Percentiles rank a stretch among this genome's conserved stretches.
Evolutionary conservation across 2,329 filamentous ascomycete species (phyloP).

Genomic region (Cytospora schulzeri): DNA sequence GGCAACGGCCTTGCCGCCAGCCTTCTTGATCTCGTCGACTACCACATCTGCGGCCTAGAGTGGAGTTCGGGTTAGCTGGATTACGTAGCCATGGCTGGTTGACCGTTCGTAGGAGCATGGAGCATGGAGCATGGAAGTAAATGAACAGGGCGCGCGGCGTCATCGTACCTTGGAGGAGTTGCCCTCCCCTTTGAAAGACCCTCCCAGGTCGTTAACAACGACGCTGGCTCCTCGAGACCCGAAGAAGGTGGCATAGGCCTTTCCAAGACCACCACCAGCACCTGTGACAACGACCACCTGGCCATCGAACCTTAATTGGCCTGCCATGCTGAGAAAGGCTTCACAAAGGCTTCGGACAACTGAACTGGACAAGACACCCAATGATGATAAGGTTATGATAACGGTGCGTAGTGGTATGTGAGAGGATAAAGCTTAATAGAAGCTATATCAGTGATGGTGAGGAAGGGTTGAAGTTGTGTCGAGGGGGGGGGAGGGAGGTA

Average conservation of each 20-base stretch:
- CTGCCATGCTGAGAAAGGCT: conserved; percentile 50
- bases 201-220: conserved; percentile 95
- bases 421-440: background rate
- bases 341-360: background rate
- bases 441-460: background rate
- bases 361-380: background rate
- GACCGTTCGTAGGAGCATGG: too few relatives aligned
- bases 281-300: conserved; percentile 89
- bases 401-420: background rate
- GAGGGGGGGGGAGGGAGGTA: background rate
- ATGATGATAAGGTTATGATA: background rate
- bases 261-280: conserved; percentile 79
- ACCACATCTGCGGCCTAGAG: conserved; percentile 77
- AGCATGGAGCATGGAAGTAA: background rate
- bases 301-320: conserved; percentile 77
- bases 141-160: background rate
- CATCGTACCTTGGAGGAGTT: conserved; percentile 74
- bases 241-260: conserved; percentile 86
- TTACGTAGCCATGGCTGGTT: background rate
- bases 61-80: conserved; percentile 10
- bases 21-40: conserved; percentile 79
- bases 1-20: conserved; percentile 92
- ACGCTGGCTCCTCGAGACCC: conserved; percentile 74
- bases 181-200: conserved; percentile 90
- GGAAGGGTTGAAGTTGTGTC: background rate